Evolutionary conservation across 257 asterid genomes (phyloP), one percentile per base, ranked within the genome.

Genomic region (Ligustrum vulgare): DNA sequence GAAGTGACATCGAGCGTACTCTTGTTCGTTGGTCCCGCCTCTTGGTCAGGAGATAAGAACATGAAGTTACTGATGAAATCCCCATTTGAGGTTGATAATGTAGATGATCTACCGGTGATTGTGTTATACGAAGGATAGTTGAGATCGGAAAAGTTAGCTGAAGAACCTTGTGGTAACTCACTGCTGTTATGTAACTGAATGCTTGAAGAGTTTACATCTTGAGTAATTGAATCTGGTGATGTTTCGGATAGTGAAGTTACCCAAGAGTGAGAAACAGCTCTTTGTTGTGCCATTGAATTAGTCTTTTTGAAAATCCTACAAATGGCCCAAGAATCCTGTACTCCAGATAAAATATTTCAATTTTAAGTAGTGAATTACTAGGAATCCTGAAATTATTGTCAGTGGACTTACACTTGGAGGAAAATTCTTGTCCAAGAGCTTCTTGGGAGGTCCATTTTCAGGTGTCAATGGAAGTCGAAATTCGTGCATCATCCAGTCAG

Each of bases 401-500:
- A 28, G 49, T 45, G 62, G 67, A 58, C 90, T 86, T 77, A 89
- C 96, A 35, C 77, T 79, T 70, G 85, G 73, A 6, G 93, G 88
- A 62, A 89, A 45, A 78, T 28, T 79, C 79, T 84, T 90, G 85
- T 87, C 88, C 20, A 81, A 70, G 76, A 77, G 67, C 72, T 81
- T 86, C 72, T 80, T 86, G 74, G 83, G 83, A 0, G 85, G 85
- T 6, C 77, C 73, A 12, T 78, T 78, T 4, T 83, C 87, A 2
- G 86, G 33, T 67, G 77, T 18, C 0, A 90, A 70, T 67, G 96
- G 94, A 23, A 91, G 90, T 31, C 94, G 87, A 76, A 91, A 91
- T 72, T 91, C 96, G 37, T 91, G 96, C 96, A 91, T 91, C 96
- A 91, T 91, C 96, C 96, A 91, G 62, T 91, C 96, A 7, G 96